Conservation (phyloP, 139 green algal species). For the Chlamydomonas eustigma region DNA sequence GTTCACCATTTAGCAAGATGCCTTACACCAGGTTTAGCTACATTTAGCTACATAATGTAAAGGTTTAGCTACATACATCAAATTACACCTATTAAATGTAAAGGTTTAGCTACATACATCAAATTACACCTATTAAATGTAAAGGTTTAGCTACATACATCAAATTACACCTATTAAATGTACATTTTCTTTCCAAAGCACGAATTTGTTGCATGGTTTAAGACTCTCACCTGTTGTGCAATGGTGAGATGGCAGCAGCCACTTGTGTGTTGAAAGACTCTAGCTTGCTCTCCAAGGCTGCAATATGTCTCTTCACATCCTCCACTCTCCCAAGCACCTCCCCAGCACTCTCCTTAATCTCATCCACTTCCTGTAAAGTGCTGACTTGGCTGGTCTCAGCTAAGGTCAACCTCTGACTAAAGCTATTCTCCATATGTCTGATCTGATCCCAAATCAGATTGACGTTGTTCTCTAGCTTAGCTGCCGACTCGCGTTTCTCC, state of each 20-base stretch:
- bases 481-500: slow-evolving; percentile 19
- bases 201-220: too few relatives aligned
- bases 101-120: too few relatives aligned
- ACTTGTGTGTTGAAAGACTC: slow-evolving; percentile 44
- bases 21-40: too few relatives aligned
- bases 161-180: too few relatives aligned
- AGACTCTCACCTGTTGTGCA: slow-evolving; percentile 36
- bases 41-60: too few relatives aligned
- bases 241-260: slow-evolving; percentile 33
- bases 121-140: too few relatives aligned
- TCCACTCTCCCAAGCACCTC: slow-evolving; percentile 34
- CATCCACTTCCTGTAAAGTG: slow-evolving; percentile 41
- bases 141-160: too few relatives aligned
- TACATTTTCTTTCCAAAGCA: too few relatives aligned
- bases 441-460: slow-evolving; percentile 48
- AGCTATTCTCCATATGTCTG: slow-evolving; percentile 34
- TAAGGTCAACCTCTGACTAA: slow-evolving; percentile 33
- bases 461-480: slow-evolving; percentile 30
- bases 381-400: slow-evolving; percentile 39
- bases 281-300: slow-evolving; percentile 36
- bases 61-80: too few relatives aligned
- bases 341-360: slow-evolving; percentile 33
- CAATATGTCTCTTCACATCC: slow-evolving; percentile 31
- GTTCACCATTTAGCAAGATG: too few relatives aligned
- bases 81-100: too few relatives aligned